A percentile compares a stretch with the other conserved stretches of the same genome.
Conservation (phyloP, 306 rosid genomes). For the Malus orientalis region DNA sequence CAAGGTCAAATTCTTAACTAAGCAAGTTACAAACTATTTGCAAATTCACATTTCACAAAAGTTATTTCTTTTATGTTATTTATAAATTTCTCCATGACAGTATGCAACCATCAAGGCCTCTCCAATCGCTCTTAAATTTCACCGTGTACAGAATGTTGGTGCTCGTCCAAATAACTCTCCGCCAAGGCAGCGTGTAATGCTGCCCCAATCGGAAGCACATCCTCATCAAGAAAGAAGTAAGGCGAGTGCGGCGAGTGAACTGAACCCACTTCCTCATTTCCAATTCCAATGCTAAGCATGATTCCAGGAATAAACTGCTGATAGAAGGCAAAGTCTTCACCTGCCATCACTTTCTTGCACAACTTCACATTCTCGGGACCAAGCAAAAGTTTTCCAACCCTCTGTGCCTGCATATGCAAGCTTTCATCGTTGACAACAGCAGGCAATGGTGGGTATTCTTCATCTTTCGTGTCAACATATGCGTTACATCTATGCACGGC, state of each 20-base stretch:
- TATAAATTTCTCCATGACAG: neutral
- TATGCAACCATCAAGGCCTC: neutral
- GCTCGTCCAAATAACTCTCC: constrained; percentile 41
- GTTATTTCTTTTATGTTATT: neutral
- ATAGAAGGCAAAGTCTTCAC: constrained; percentile 61
- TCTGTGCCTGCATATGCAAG: constrained; percentile 46
- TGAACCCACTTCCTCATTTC: constrained; percentile 58
- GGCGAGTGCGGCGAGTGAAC: constrained; percentile 68
- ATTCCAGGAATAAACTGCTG: constrained; percentile 53
- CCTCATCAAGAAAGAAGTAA: constrained; percentile 63
- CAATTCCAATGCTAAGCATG: constrained; percentile 43
- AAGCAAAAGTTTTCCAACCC: constrained; percentile 52
- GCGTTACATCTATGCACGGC: constrained; percentile 53
- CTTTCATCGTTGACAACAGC: constrained; percentile 42
- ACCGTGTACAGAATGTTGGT: constrained; percentile 2
- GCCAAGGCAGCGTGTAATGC: constrained; percentile 54
- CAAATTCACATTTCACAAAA: neutral
- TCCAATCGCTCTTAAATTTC: neutral
- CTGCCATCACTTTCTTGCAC: constrained; percentile 45
- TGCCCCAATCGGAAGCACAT: constrained; percentile 55
- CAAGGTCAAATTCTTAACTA: too few relatives aligned
- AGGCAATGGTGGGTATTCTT: constrained; percentile 19
- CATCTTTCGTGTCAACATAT: constrained; percentile 28
- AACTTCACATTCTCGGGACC: constrained; percentile 48
- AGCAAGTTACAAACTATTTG: too few relatives aligned